Evolutionary conservation across 768 basidiomycete genomes (phyloP), one percentile per base, ranked within the genome.

Genomic region (Cantharellus cinnabarinus): DNA sequence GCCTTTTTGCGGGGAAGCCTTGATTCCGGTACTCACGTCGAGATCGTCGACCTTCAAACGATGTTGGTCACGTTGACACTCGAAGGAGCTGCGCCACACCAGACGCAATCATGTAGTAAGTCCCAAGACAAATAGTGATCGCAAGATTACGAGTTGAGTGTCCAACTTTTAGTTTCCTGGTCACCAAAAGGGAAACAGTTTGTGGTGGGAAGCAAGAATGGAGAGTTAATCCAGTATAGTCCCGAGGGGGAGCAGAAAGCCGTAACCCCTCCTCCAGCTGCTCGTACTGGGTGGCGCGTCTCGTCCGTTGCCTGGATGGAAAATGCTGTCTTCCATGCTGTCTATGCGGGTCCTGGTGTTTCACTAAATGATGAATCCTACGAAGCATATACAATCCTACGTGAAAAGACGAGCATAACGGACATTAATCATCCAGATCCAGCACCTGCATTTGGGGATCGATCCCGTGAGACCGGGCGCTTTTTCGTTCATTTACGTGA

Each of bases 151-250:
- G 5, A 57, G 38, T 57, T 14, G 41, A 54, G 10, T 29, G 14
- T 37, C 52, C 4, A 4, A 29, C 60, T 34, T 40, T 35, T 60
- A 61, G 60, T 61, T 5, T 48, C n/a, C 29, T 61, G 60, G 60
- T 61, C 60, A 41, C 60, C 60, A 14, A 61, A 61, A 48, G 60
- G 60, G 5, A 61, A 61, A 42, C 60, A 61, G 39, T 29, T 61
- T 34, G 60, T 52, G 10, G 59, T 61, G 14, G 60, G 60, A 29
- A 37, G 60, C 41, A 20, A 5, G 14, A 34, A 10, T 42, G 60
- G 60, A n/a, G 38, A 61, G 7, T n/a, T 61, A 14, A 10, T 7
- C n/a, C 60, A 61, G 39, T 61, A 51, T 61, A 40, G 20, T 14
- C 37, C 60, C 14, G 60, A 61, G 44, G 60, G 60, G 4, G n/a